phyloP scores from a whole-genome alignment of 768 basidiomycete genomes.

The Termitomyces sp. region DNA sequence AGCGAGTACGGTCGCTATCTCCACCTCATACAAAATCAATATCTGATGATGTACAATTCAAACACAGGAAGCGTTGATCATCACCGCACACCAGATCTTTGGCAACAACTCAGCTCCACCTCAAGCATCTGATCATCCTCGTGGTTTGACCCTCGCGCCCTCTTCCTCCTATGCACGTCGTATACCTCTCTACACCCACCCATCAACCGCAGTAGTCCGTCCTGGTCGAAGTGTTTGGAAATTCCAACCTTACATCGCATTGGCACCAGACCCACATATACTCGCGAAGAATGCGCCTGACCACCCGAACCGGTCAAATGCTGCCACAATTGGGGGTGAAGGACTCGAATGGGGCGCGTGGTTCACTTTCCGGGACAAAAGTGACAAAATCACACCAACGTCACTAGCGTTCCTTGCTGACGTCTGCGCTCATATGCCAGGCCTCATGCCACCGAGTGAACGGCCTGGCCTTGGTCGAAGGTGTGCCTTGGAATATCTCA shows the following conservation, averaged over 20 bases:
- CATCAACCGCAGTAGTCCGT: slow-evolving; percentile 31
- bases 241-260: slow-evolving; percentile 29
- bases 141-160: slow-evolving; percentile 34
- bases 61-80: slow-evolving; percentile 39
- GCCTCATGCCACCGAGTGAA: slow-evolving; percentile 44
- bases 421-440: slow-evolving; percentile 41
- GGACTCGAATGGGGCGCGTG: slow-evolving; percentile 60
- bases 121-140: slow-evolving; percentile 12
- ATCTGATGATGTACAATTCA: background rate
- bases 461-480: slow-evolving; percentile 31
- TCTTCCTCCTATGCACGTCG: slow-evolving; percentile 59
- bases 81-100: slow-evolving; percentile 56
- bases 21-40: background rate
- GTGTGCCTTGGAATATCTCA: slow-evolving; percentile 15
- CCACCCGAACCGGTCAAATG: slow-evolving; percentile 33
- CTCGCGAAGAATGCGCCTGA: slow-evolving; percentile 33
- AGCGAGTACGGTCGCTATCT: slow-evolving; percentile 35
- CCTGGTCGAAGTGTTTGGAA: slow-evolving; percentile 27
- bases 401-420: slow-evolving; percentile 58
- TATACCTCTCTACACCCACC: slow-evolving; percentile 53
- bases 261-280: slow-evolving; percentile 40
- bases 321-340: slow-evolving; percentile 44
- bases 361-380: slow-evolving; percentile 41
- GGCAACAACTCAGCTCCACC: slow-evolving; percentile 37
- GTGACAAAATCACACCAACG: slow-evolving; percentile 43